Conservation (phyloP, 345 rosid genomes). For the Dipteronia dyeriana region DNA sequence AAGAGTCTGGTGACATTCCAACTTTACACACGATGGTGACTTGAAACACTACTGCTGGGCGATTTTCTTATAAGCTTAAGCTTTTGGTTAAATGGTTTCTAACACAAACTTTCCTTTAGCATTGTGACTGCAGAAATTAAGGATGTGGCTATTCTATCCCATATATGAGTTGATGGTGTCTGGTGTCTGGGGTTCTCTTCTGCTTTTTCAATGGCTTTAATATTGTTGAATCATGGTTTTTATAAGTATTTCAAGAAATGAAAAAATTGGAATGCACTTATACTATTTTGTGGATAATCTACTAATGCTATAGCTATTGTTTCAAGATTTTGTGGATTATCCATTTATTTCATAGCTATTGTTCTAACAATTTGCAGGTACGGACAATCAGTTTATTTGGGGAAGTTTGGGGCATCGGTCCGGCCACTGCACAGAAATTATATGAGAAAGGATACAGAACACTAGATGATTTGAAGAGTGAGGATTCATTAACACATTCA, state of each 20-base stretch:
- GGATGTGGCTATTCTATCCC: neutral
- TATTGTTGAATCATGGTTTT: neutral
- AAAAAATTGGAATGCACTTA: neutral
- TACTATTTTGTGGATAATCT: conserved; percentile 4
- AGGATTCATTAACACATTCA: conserved; percentile 72
- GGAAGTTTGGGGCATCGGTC: conserved; percentile 98
- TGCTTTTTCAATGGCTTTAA: neutral
- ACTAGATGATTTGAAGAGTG: conserved; percentile 74
- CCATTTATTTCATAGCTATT: neutral
- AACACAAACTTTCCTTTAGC: neutral
- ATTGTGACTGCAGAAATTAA: neutral
- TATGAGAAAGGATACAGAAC: conserved; percentile 88
- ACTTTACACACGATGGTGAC: neutral
- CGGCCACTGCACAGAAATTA: conserved; percentile 87
- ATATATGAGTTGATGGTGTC: neutral
- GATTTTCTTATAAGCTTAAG: neutral
- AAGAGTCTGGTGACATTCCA: neutral
- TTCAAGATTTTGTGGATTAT: conserved; percentile 1
- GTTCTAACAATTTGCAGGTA: conserved; percentile 49
- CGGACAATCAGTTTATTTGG: conserved; percentile 80
- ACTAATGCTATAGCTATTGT: neutral
- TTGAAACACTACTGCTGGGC: neutral
- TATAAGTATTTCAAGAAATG: neutral
- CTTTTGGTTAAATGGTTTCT: neutral
- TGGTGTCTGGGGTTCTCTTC: neutral